phyloP scores from a whole-genome alignment of 1,284 basidiomycete genomes.

The Moesziomyces globuligerus region DNA sequence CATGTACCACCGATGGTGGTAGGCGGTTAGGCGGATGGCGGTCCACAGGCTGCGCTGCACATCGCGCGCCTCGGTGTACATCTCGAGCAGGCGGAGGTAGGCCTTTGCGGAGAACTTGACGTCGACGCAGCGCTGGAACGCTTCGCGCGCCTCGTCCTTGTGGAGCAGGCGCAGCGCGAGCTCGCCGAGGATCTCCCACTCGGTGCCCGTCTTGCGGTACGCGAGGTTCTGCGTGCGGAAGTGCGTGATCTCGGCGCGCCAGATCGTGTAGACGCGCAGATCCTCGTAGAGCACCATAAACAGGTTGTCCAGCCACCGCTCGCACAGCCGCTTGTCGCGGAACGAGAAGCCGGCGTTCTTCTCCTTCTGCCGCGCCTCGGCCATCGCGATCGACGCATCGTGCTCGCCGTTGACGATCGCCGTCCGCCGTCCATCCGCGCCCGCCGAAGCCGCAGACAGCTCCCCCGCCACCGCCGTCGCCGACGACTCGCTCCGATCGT shows the following conservation, averaged over 20 bases:
- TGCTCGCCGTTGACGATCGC: conserved; percentile 47
- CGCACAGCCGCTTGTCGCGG: conserved; percentile 94
- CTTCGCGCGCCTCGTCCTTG: conserved; percentile 97
- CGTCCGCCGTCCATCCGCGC: background rate
- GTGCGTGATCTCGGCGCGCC: conserved; percentile 97
- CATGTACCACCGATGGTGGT: conserved; percentile 76
- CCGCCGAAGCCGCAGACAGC: conserved; percentile 8
- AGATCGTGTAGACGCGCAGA: conserved; percentile 98
- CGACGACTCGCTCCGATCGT: conserved; percentile 47
- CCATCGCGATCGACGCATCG: conserved; percentile 46
- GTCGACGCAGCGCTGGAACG: conserved; percentile 92
- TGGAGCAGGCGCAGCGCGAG: conserved; percentile 90
- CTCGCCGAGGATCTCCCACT: conserved; percentile 99
- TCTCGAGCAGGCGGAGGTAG: conserved; percentile 89
- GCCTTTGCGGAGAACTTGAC: conserved; percentile 89
- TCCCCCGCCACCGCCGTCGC: conserved; percentile 27
- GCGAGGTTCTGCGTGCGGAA: conserved; percentile 97
- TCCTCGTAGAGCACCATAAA: conserved; percentile 99
- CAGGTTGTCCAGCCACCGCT: conserved; percentile 96
- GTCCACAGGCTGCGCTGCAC: conserved; percentile 88
- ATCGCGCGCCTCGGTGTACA: conserved; percentile 92
- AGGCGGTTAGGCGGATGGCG: conserved; percentile 89
- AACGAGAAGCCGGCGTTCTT: conserved; percentile 79
- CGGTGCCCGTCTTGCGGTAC: conserved; percentile 92
- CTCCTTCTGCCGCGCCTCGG: conserved; percentile 37